Conservation (phyloP, 2,329 filamentous ascomycete genomes). For the Aureobasidium leucospermi region DNA sequence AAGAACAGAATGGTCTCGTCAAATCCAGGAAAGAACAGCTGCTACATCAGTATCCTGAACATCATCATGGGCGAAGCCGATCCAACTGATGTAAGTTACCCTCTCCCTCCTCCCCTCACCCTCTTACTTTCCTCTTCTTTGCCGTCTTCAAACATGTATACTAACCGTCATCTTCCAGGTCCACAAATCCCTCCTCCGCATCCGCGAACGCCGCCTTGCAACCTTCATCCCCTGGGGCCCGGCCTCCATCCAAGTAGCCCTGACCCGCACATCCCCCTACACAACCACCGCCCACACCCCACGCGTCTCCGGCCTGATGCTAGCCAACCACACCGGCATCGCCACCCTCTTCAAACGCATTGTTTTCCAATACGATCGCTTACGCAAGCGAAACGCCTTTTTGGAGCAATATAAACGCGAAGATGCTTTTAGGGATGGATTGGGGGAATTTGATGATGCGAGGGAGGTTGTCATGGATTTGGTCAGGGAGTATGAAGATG, state of each 20-base stretch:
- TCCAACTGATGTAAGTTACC: slow-evolving; percentile 66
- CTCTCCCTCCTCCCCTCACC: not conserved
- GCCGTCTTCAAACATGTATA: not conserved
- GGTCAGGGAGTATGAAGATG: slow-evolving; percentile 91
- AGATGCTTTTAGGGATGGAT: slow-evolving; percentile 80
- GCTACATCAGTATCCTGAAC: slow-evolving; percentile 97
- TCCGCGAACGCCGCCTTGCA: slow-evolving; percentile 85
- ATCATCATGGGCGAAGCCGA: slow-evolving; percentile 99
- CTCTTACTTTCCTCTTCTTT: not conserved
- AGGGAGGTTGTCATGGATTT: slow-evolving; percentile 85
- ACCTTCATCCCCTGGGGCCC: slow-evolving; percentile 99
- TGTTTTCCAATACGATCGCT: slow-evolving; percentile 81
- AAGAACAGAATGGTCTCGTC: slow-evolving; percentile 99
- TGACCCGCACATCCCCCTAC: slow-evolving; percentile 95
- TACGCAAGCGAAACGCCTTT: slow-evolving; percentile 95
- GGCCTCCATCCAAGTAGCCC: slow-evolving; percentile 91
- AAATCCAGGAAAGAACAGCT: slow-evolving; percentile 90
- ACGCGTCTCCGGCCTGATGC: slow-evolving; percentile 90
- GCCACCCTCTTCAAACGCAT: slow-evolving; percentile 95
- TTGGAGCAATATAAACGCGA: slow-evolving; percentile 95
- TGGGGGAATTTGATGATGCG: slow-evolving; percentile 93
- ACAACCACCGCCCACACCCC: slow-evolving; percentile 84
- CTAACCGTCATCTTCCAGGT: slow-evolving; percentile 40
- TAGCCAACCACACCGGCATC: slow-evolving; percentile 96
- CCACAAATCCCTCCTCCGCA: slow-evolving; percentile 94